Evolutionary conservation across 257 asterid genomes (phyloP).

Genomic region (Solanum phureja): DNA sequence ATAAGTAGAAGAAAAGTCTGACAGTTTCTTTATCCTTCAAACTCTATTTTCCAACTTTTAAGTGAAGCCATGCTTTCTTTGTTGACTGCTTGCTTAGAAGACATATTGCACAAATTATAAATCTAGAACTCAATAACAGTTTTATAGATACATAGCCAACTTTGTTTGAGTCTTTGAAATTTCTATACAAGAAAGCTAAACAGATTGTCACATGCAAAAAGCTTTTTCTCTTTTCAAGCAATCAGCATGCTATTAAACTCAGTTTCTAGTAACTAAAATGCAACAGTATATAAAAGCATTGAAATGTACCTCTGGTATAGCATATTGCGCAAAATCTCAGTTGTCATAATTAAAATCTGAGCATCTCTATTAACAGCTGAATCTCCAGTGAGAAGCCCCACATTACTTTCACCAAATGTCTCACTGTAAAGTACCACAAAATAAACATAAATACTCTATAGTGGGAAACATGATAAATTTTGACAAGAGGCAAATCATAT

Average conservation of each 20-base stretch:
- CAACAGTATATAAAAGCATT: background rate
- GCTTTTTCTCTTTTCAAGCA: background rate
- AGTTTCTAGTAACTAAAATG: background rate
- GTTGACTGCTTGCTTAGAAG: background rate
- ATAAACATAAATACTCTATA: background rate
- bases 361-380: slow-evolving; percentile 96
- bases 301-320: slow-evolving; percentile 67
- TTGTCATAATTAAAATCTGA: slow-evolving; percentile 87
- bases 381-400: slow-evolving; percentile 98
- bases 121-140: background rate
- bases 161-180: background rate
- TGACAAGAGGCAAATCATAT: background rate
- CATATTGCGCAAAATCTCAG: slow-evolving; percentile 98
- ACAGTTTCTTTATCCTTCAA: background rate
- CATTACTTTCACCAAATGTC: slow-evolving; percentile 83
- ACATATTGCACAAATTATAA: background rate
- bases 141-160: background rate
- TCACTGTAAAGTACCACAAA: slow-evolving; percentile 42
- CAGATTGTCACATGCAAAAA: background rate
- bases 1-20: background rate
- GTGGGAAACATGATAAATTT: background rate
- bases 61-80: background rate
- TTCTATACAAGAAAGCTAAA: background rate
- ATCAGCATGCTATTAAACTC: background rate
- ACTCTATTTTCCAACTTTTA: background rate